Base-by-base conservation (phyloP, 305 asterid genomes). In the Stenogyne calaminthoides region DNA sequence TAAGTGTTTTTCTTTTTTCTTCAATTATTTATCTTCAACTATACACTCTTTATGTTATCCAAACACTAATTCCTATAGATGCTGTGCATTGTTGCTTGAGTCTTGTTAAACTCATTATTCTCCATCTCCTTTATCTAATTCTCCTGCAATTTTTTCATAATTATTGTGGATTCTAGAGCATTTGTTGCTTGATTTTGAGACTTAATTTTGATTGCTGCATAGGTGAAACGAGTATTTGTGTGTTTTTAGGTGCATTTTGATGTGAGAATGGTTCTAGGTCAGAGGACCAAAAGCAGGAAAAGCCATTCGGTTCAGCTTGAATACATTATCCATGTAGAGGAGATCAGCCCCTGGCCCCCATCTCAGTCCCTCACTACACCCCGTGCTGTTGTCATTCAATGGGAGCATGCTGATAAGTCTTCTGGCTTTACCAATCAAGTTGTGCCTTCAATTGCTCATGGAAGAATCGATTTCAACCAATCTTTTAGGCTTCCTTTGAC, bases 301-400 rank as follows among this genome's bases (percentile, higher is more conserved):
- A 63, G 78, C 76, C 90, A 87, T 57, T 77, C 87, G 7, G 76
- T 84, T 69, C 91, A 88, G 49, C 77, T 88, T 55, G 94, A 91
- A 70, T 93, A 84, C 83, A 55, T 76, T 62, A 68, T 93, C 72
- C 81, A 82, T 62, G 81, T 93, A 70, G 80, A 85, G 67, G 96
- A 89, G 81, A 82, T 93, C 59, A 91, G 82, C 73, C 98, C 97
- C 20, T 91, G 98, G 98, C 97, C 96, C 18, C 97, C 98, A 4
- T 91, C 97, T 65, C 92, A 79, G 66, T 85, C 95, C 1, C 84
- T 91, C 42, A 82, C 85, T 63, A 78, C 86, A 0, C 79, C 82
- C 4, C 90, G 95, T 14, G 67, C 88, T 6, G 92, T 83, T 72
- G 56, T 88, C 44, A 86, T 94, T 66, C 97, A 89, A 19, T 92